Evolutionary conservation across 257 asterid species (phyloP).

Genomic region (Jacaranda mimosifolia): DNA sequence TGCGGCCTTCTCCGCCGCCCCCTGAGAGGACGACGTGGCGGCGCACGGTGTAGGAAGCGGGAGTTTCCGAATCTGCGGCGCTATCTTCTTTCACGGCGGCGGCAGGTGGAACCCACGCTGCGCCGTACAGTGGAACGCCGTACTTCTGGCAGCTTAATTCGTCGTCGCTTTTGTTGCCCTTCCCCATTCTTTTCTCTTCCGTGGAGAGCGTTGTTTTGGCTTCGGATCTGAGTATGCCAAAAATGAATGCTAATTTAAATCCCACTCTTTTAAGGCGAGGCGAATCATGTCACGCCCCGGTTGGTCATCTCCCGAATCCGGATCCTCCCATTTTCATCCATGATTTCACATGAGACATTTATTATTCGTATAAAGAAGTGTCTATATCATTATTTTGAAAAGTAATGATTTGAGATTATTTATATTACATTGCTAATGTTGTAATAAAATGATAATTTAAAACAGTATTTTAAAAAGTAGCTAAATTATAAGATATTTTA

Average conservation of each 20-base stretch:
- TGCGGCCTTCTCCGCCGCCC: conserved; percentile 96
- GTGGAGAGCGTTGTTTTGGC: background rate
- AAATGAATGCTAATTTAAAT: background rate
- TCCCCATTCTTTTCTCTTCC: conserved; percentile 39
- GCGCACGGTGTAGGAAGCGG: conserved; percentile 28
- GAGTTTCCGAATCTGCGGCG: conserved; percentile 34
- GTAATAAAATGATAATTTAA: too few species aligned
- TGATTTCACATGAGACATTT: too few species aligned
- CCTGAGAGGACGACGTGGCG: conserved; percentile 79
- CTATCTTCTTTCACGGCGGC: conserved; percentile 40
- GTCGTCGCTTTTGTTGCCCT: conserved; percentile 37
- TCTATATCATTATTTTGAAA: too few species aligned
- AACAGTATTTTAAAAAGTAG: too few species aligned
- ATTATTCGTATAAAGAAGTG: too few species aligned
- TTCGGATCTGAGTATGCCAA: conserved; percentile 9
- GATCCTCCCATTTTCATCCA: background rate
- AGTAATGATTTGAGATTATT: too few species aligned
- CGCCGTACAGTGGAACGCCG: conserved; percentile 91
- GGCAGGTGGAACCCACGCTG: conserved; percentile 78
- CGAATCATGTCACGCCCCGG: background rate
- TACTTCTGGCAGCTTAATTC: conserved; percentile 60
- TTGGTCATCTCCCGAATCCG: background rate
- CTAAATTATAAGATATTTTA: too few species aligned
- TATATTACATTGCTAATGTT: too few species aligned
- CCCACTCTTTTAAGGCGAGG: background rate